Evolutionary conservation across 257 asterid species (phyloP), one percentile per base, ranked within the genome.

Genomic region (Lycium ferocissimum): DNA sequence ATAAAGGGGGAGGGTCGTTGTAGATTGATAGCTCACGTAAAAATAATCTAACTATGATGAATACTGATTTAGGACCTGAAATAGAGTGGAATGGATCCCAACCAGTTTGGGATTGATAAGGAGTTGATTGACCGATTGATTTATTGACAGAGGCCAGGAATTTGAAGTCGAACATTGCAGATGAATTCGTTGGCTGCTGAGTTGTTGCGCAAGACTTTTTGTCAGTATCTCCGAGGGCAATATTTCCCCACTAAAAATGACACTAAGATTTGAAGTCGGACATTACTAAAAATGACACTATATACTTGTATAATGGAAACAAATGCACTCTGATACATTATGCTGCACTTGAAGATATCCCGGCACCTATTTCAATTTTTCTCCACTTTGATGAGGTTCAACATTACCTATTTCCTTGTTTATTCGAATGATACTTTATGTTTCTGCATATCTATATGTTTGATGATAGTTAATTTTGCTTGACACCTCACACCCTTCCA

Each of bases 11-110:
- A 37, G 22, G 12, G 65, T 26, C 15, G 13, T 53, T 33, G 82
- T 7, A 78, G 49, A 53, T 78, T 53, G 33, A 78, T 33, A 8
- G 47, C 22, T 38, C n/a, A 69, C 5, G 26, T 7, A 38, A 8
- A 37, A 69, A 26, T 53, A 51, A 65, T 78, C 33, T 15, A 33
- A 53, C 3, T 15, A 14, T 51, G 65, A 26, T 26, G 47, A 33
- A 53, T 76, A 76, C 82, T 76, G 26, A 76, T 76, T 76, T 76
- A 76, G 82, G 47, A 76, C 57, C 57, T 72, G 49, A 78, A 53
- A 12, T 72, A 18, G 15, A 53, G 82, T 3, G 65, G 65, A 78
- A 33, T 6, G 40, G 82, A 14, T 51, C 8, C 26, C 63, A 33
- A 26, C 70, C 7, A 20, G 70, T 62, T 62, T 62, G 33, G 37